Evolutionary conservation across 108 stramenopile species (phyloP).

Genomic region (Skeletonema costatum): DNA sequence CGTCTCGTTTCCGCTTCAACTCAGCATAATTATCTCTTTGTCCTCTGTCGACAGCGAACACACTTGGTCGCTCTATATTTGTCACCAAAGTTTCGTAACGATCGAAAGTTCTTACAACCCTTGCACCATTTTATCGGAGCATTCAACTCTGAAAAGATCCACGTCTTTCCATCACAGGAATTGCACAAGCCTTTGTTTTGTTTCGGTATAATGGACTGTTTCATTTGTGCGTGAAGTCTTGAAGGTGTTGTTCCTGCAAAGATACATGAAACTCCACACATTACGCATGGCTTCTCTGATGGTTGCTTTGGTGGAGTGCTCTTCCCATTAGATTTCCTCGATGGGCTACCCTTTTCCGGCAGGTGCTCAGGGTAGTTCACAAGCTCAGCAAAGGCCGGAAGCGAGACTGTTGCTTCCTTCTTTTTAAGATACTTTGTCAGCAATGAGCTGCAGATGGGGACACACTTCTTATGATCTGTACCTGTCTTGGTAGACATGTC

Average conservation of each 20-base stretch:
- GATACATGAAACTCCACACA: conserved; percentile 65
- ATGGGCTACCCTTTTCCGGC: conserved; percentile 17
- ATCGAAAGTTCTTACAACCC: conserved; percentile 91
- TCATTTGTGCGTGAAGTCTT: conserved; percentile 21
- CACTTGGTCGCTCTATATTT: conserved; percentile 87
- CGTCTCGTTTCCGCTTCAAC: conserved; percentile 24
- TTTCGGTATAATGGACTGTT: conserved; percentile 63
- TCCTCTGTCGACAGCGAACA: conserved; percentile 74
- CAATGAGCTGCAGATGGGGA: neutral
- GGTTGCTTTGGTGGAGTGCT: neutral
- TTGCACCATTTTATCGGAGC: conserved; percentile 91
- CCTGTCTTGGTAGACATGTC: neutral
- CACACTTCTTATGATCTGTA: neutral
- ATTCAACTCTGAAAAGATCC: conserved; percentile 54
- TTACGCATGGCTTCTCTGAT: conserved; percentile 65
- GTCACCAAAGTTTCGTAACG: conserved; percentile 82
- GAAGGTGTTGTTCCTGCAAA: conserved; percentile 48
- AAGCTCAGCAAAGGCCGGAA: conserved; percentile 68
- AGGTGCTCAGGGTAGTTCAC: conserved; percentile 75
- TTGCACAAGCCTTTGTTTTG: conserved; percentile 93
- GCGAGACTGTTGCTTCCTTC: neutral
- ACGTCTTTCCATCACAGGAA: conserved; percentile 78
- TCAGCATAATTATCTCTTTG: conserved; percentile 84
- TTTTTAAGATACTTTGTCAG: neutral
- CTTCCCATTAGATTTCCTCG: neutral